Evolutionary conservation across 2,329 filamentous ascomycete genomes (phyloP), one percentile per base, ranked within the genome.

Genomic region (Calonectria honghensis): DNA sequence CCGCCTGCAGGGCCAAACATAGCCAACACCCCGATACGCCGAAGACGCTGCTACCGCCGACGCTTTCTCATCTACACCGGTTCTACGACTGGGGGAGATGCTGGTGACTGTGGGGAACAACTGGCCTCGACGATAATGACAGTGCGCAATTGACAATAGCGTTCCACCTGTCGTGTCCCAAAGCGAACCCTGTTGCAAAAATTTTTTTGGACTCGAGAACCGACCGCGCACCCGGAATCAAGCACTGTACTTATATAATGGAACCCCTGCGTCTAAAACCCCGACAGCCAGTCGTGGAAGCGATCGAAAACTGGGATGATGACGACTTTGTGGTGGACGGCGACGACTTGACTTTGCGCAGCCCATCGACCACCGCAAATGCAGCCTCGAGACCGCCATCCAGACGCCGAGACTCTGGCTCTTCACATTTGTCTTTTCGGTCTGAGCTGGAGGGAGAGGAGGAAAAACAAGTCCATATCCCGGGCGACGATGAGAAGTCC

Each of bases 381-480:
- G 82, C 83, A 41, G 85, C 86, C 37, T 86, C 86, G 74, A 79
- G 70, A 72, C 81, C 75, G 51, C 78, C 83, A 11, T 82, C 84
- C 24, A 90, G 92, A 76, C 90, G 91, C 75, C 91, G 94, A 77
- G 94, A 96, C 80, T 96, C 94, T 24, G 92, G 94, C 71, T 98
- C 96, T 1, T 98, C 95, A 73, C 94, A 95, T 79, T 87, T 93
- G 78, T 97, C 96, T 24, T 91, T 95, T 80, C 94, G 94, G 80
- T 98, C 95, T 70, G 96, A 97, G 82, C 91, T 95, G 61, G 94
- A 95, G 68, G 94, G 93, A 75, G 95, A 97, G 81, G 95, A 98
- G 81, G 95, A 98, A 85, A 96, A 93, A 88, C 95, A 98, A 80
- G 91, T 98, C 29, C 91, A 96, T 79, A 87, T 98, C 37, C 93